These are phyloP conservation scores for Bipolaris gigantea DNA, from an alignment of 2,329 filamentous ascomycete species.

Conservation along the genomic window DNA sequence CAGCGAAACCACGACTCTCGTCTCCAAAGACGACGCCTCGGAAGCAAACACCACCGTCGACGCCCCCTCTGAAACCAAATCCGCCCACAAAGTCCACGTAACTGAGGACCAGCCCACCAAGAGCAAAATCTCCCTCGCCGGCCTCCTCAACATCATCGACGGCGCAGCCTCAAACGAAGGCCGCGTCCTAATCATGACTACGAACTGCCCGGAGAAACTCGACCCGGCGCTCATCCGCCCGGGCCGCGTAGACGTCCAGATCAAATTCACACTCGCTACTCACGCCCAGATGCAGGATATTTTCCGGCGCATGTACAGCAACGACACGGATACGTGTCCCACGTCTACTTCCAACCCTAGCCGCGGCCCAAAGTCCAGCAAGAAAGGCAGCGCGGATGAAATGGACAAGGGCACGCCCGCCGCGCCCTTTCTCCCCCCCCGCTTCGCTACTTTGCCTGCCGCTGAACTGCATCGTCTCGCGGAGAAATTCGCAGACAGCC, in stretches of 20 bases:
- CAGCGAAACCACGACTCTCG: slow-evolving; percentile 5
- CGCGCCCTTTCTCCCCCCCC: background rate
- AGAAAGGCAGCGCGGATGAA: background rate
- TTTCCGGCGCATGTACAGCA: slow-evolving; percentile 26
- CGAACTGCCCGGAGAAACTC: slow-evolving; percentile 28
- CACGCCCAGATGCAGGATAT: slow-evolving; percentile 13
- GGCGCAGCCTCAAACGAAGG: slow-evolving; percentile 77
- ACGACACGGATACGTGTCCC: background rate
- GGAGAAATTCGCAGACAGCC: slow-evolving; percentile 8
- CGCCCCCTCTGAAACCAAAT: background rate
- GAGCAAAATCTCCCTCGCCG: slow-evolving; percentile 70
- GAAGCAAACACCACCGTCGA: background rate
- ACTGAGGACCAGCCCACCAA: background rate
- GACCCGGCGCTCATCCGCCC: slow-evolving; percentile 63
- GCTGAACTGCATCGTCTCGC: background rate
- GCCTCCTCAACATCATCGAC: slow-evolving; percentile 81
- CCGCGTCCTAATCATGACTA: slow-evolving; percentile 34
- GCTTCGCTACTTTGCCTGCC: background rate
- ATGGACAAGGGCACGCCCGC: background rate
- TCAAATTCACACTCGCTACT: slow-evolving; percentile 23
- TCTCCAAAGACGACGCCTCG: background rate
- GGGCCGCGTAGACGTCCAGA: slow-evolving; percentile 59
- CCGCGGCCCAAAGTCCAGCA: background rate
- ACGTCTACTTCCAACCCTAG: background rate
- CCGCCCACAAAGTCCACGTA: background rate